Conservation (phyloP, 2,329 filamentous ascomycete genomes). For the Nakataea oryzae region DNA sequence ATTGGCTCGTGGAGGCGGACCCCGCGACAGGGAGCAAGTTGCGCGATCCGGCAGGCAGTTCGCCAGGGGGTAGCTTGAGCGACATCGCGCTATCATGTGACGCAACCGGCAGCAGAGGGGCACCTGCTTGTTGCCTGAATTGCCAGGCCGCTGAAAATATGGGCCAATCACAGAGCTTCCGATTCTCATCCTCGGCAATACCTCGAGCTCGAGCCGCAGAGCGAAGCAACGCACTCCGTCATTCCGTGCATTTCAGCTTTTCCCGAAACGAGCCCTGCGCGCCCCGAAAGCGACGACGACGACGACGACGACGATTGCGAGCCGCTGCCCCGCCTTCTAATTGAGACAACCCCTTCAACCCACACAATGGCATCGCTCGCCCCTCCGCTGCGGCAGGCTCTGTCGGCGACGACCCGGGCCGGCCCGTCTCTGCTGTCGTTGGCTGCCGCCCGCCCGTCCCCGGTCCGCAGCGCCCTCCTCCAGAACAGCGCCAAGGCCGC, state of each 20-base stretch:
- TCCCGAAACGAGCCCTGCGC: not conserved
- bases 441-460: not conserved
- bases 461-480: conserved; percentile 16
- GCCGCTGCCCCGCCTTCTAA: not conserved
- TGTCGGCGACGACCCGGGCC: conserved; percentile 22
- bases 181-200: conserved; percentile 45
- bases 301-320: not conserved
- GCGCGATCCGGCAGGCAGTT: not conserved
- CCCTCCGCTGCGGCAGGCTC: conserved; percentile 44
- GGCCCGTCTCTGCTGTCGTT: conserved; percentile 24
- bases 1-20: not conserved
- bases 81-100: conserved; percentile 1
- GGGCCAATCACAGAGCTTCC: conserved; percentile 32
- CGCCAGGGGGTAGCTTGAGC: not conserved
- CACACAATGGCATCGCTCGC: conserved; percentile 44
- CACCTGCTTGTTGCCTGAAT: not conserved
- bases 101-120: not conserved
- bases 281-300: no score
- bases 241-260: not conserved
- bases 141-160: not conserved
- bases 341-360: not conserved
- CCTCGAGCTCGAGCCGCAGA: not conserved
- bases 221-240: not conserved
- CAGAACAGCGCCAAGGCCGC: conserved; percentile 46
- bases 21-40: not conserved